Conservation (phyloP, 1,284 basidiomycete genomes). For the Austroboletus novae-zelandiae region DNA sequence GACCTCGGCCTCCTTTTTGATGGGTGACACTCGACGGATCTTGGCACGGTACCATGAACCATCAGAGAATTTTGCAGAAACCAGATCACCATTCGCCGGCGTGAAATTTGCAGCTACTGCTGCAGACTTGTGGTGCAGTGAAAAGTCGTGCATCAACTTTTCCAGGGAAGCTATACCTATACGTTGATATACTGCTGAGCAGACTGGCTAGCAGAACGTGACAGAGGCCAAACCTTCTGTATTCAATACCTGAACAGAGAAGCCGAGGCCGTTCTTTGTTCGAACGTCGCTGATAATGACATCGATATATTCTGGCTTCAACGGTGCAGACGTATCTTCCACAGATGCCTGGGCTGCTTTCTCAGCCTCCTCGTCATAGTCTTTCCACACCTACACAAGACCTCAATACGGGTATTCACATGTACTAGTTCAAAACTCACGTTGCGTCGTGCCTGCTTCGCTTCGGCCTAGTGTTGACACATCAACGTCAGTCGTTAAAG, state of each 20-base stretch:
- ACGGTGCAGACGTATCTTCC: constrained; percentile 48
- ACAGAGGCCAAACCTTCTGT: constrained; percentile 63
- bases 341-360: constrained; percentile 47
- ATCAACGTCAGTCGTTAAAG: constrained; percentile 7
- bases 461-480: constrained; percentile 54
- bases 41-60: constrained; percentile 93
- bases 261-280: constrained; percentile 70
- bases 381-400: constrained; percentile 70
- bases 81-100: constrained; percentile 84
- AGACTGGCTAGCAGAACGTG: constrained; percentile 1
- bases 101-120: constrained; percentile 62
- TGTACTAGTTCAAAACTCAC: constrained; percentile 42
- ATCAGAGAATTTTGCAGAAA: constrained; percentile 89
- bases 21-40: constrained; percentile 74
- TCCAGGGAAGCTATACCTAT: constrained; percentile 85
- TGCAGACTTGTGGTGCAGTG: constrained; percentile 74
- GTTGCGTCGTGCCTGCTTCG: constrained; percentile 74
- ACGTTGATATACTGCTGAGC: constrained; percentile 2
- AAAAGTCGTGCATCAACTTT: constrained; percentile 92
- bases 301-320: constrained; percentile 86
- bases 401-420: neutral
- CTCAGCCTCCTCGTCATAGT: constrained; percentile 71
- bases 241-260: constrained; percentile 91
- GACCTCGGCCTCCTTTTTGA: constrained; percentile 88
- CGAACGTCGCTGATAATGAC: constrained; percentile 90